A percentile compares a stretch with the other conserved stretches of the same genome.
phyloP scores from a whole-genome alignment of 305 asterid species.

The Solanum chacoense region DNA sequence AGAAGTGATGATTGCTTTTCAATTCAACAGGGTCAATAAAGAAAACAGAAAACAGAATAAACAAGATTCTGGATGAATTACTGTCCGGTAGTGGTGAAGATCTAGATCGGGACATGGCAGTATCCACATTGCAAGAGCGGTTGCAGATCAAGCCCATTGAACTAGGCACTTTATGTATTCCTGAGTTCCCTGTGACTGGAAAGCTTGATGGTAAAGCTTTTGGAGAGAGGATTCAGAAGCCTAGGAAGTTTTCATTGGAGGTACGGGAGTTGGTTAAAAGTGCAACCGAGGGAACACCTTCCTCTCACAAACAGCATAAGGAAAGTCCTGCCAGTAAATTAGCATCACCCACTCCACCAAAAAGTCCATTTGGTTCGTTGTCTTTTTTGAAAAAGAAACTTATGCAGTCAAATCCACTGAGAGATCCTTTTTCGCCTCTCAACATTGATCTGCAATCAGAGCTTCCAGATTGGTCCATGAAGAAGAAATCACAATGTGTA shows the following conservation, averaged over 20 bases:
- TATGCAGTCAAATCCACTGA: slow-evolving; percentile 35
- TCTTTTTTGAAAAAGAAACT: slow-evolving; percentile 36
- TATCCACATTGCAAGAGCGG: slow-evolving; percentile 55
- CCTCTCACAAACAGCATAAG: slow-evolving; percentile 15
- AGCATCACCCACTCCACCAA: slow-evolving; percentile 64
- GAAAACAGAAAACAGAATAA: slow-evolving; percentile 22
- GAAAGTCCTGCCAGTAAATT: slow-evolving; percentile 16
- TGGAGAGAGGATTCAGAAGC: slow-evolving; percentile 30
- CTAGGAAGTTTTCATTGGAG: slow-evolving; percentile 28
- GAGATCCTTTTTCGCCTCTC: slow-evolving; percentile 54
- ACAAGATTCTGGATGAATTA: slow-evolving; percentile 38
- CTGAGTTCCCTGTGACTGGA: slow-evolving; percentile 32
- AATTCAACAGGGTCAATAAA: slow-evolving; percentile 29
- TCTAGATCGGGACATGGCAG: slow-evolving; percentile 50
- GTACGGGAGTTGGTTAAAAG: slow-evolving; percentile 31
- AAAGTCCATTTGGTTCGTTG: slow-evolving; percentile 52
- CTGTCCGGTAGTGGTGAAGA: slow-evolving; percentile 38
- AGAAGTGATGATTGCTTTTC: not conserved
- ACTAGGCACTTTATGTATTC: slow-evolving; percentile 23
- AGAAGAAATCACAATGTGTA: slow-evolving; percentile 23
- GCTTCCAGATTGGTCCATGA: slow-evolving; percentile 20
- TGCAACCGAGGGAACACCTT: slow-evolving; percentile 19
- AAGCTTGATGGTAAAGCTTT: slow-evolving; percentile 28
- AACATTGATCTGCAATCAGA: slow-evolving; percentile 31
- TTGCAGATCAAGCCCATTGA: slow-evolving; percentile 63